Percentiles rank a stretch among this genome's conserved stretches.
Conservation (phyloP, 257 asterid species). For the Primulina eburnea region DNA sequence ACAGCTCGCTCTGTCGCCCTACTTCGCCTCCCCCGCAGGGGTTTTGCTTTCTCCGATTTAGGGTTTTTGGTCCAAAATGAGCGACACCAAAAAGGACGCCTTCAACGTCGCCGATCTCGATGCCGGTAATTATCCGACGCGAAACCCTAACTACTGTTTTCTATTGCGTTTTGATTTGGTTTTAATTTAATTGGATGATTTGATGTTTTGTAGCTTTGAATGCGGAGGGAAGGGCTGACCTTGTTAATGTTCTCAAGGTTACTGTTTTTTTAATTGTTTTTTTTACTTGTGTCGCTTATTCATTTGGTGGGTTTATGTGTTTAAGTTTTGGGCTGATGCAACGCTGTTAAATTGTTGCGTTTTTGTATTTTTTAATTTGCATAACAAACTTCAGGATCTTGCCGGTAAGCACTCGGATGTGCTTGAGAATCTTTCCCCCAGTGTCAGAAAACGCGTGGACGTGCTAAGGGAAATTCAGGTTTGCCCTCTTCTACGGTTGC, state of each 20-base stretch:
- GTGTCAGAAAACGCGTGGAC: conserved; percentile 63
- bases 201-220: conserved; percentile 49
- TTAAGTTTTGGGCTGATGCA: neutral
- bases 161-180: conserved; percentile 3
- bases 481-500: neutral
- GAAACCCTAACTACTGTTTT: neutral
- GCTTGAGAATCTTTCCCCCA: conserved; percentile 49
- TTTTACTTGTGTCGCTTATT: neutral
- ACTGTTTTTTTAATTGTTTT: conserved; percentile 7
- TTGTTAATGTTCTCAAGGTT: conserved; percentile 75
- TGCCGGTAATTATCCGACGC: conserved; percentile 25
- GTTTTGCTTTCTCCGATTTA: conserved; percentile 23
- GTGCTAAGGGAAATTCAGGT: conserved; percentile 59
- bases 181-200: neutral
- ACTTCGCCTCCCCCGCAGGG: conserved; percentile 13
- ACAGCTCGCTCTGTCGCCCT: neutral
- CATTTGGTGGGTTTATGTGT: too few species aligned
- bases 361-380: conserved; percentile 16
- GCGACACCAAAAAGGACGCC: conserved; percentile 38
- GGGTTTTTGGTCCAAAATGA: conserved; percentile 36
- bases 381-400: conserved; percentile 64
- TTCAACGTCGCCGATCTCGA: conserved; percentile 46
- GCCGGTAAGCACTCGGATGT: conserved; percentile 59
- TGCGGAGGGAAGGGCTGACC: conserved; percentile 62
- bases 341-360: neutral